Evolutionary conservation across 306 rosid species (phyloP).

Genomic region (Crotalaria pallida): DNA sequence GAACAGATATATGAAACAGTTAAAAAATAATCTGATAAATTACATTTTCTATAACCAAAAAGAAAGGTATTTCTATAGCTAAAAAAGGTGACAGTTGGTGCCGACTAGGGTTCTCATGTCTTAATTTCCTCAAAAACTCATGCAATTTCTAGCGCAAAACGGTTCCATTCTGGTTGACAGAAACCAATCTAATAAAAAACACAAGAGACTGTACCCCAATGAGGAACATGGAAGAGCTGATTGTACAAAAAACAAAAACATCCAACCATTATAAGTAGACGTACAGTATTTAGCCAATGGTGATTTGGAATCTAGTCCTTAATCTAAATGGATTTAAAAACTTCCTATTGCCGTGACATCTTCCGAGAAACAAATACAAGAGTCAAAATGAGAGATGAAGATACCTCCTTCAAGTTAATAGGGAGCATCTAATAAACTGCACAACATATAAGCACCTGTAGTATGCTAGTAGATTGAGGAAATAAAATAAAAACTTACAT

Average conservation of each 20-base stretch:
- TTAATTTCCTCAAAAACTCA: slow-evolving; percentile 12
- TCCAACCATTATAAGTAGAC: background rate
- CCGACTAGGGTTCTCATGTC: background rate
- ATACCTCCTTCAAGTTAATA: no score
- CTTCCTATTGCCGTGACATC: background rate
- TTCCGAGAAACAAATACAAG: slow-evolving; percentile 18
- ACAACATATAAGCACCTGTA: no score
- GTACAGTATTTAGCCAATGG: slow-evolving; percentile 7
- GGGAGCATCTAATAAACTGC: no score
- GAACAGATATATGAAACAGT: background rate
- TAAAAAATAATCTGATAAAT: background rate
- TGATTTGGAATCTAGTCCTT: slow-evolving; percentile 16
- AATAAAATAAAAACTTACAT: slow-evolving; percentile 60
- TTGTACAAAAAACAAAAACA: slow-evolving; percentile 1
- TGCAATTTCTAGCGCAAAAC: background rate
- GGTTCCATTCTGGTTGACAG: background rate
- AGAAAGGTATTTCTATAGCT: background rate
- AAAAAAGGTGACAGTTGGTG: background rate
- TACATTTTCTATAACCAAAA: background rate
- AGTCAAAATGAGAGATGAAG: no score
- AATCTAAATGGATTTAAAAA: background rate
- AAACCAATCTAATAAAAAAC: background rate
- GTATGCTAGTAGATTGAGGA: background rate
- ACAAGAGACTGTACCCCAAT: background rate
- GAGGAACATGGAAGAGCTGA: slow-evolving; percentile 6